Evolutionary conservation across 257 asterid genomes (phyloP).

Genomic region (Capsicum pubescens): DNA sequence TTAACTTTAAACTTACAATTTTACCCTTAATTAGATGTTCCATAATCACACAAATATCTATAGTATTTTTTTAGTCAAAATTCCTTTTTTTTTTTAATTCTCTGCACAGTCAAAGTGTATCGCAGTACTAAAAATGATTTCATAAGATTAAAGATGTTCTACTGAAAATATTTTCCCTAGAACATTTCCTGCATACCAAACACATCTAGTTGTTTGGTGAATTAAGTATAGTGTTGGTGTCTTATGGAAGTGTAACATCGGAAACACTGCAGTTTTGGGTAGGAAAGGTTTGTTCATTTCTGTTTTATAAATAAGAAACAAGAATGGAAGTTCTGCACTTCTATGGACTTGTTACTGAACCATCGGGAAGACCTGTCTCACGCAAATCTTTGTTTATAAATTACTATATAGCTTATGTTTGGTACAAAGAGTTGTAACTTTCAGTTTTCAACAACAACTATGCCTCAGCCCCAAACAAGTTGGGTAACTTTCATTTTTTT

Average conservation of each 20-base stretch:
- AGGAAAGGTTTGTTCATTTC: neutral
- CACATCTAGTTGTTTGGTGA: neutral
- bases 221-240: conserved; percentile 1
- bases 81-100: neutral
- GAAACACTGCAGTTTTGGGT: neutral
- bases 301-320: neutral
- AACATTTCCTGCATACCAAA: neutral
- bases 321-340: conserved; percentile 5
- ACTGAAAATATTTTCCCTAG: neutral
- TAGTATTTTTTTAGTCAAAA: neutral
- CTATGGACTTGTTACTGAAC: neutral
- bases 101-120: neutral
- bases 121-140: neutral
- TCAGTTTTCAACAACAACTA: neutral
- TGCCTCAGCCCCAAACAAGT: neutral
- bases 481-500: neutral
- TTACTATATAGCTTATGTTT: neutral
- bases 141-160: neutral
- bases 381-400: neutral
- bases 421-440: neutral
- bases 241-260: neutral
- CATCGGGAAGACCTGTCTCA: neutral
- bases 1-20: neutral
- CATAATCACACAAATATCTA: neutral
- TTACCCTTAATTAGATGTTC: neutral